phyloP scores from a whole-genome alignment of 1,284 basidiomycete species.

The Bjerkandera adusta region DNA sequence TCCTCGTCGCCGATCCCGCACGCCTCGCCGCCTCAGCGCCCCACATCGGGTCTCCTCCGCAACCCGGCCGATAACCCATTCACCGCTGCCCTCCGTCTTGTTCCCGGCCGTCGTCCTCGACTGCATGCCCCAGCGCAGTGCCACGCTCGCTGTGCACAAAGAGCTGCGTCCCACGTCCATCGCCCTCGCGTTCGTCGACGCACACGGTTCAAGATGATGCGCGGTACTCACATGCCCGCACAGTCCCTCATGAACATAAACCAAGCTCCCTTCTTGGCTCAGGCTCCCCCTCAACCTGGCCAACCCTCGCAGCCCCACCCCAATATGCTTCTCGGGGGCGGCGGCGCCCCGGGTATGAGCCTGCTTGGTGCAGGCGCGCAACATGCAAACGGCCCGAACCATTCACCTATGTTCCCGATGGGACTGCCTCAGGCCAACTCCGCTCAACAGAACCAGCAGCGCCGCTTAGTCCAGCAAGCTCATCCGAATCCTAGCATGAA shows the following conservation, averaged over 20 bases:
- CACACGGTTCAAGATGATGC: slow-evolving; percentile 43
- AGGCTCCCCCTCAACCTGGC: slow-evolving; percentile 32
- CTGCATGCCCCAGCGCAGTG: slow-evolving; percentile 1
- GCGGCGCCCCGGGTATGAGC: slow-evolving; percentile 14
- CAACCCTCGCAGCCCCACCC: slow-evolving; percentile 29
- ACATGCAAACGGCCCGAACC: slow-evolving; percentile 4
- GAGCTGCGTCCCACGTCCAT: slow-evolving; percentile 16
- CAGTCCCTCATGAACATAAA: slow-evolving; percentile 39
- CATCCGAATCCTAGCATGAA: slow-evolving; percentile 35
- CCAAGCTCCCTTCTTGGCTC: slow-evolving; percentile 37
- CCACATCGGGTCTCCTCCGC: not conserved
- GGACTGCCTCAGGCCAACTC: not conserved
- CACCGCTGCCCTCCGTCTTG: not conserved
- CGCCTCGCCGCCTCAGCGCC: not conserved
- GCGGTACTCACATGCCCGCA: slow-evolving; percentile 40
- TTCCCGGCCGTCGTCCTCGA: not conserved
- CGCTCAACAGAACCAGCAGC: no score
- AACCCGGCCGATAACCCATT: slow-evolving; percentile 1
- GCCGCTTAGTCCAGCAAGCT: slow-evolving; percentile 18
- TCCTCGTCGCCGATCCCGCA: slow-evolving; percentile 19
- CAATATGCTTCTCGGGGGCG: slow-evolving; percentile 38
- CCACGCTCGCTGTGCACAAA: not conserved
- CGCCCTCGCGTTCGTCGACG: not conserved
- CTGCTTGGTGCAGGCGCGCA: slow-evolving; percentile 12
- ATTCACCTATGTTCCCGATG: not conserved